Evolutionary conservation across 768 basidiomycete species (phyloP).

Genomic region (Naematelia aurantialba): DNA sequence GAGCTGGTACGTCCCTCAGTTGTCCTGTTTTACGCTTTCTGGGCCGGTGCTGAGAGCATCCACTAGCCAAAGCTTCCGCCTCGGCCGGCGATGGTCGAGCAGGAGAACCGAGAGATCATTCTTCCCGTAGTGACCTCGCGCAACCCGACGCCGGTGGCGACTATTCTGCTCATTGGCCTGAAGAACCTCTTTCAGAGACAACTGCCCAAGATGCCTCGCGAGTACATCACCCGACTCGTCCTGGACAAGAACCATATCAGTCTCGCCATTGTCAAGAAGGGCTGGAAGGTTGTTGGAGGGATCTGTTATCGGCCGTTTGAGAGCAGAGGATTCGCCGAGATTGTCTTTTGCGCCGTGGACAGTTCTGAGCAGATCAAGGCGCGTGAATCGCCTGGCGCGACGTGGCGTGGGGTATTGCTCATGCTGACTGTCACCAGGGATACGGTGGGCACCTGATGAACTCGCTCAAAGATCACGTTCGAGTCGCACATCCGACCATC

Average conservation of each 20-base stretch:
- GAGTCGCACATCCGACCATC: slow-evolving; percentile 75
- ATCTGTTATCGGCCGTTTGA: slow-evolving; percentile 96
- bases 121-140: slow-evolving; percentile 83
- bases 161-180: slow-evolving; percentile 84
- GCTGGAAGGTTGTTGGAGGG: slow-evolving; percentile 92
- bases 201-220: slow-evolving; percentile 96
- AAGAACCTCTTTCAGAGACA: slow-evolving; percentile 97
- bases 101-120: slow-evolving; percentile 75
- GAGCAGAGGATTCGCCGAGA: slow-evolving; percentile 91
- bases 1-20: slow-evolving; percentile 39
- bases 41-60: slow-evolving; percentile 49
- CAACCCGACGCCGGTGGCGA: slow-evolving; percentile 62
- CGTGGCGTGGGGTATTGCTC: background rate
- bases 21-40: background rate
- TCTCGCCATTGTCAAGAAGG: slow-evolving; percentile 90
- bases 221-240: slow-evolving; percentile 94
- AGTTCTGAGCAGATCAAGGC: slow-evolving; percentile 98
- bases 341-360: slow-evolving; percentile 96
- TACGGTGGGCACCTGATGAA: slow-evolving; percentile 99
- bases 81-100: slow-evolving; percentile 73
- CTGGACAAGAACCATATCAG: slow-evolving; percentile 88
- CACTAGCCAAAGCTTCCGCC: slow-evolving; percentile 55
- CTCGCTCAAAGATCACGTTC: slow-evolving; percentile 90
- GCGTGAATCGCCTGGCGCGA: slow-evolving; percentile 23
- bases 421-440: slow-evolving; percentile 58